Evolutionary conservation across 306 rosid species (phyloP), one percentile per base, ranked within the genome.

Genomic region (Oemleria cerasiformis): DNA sequence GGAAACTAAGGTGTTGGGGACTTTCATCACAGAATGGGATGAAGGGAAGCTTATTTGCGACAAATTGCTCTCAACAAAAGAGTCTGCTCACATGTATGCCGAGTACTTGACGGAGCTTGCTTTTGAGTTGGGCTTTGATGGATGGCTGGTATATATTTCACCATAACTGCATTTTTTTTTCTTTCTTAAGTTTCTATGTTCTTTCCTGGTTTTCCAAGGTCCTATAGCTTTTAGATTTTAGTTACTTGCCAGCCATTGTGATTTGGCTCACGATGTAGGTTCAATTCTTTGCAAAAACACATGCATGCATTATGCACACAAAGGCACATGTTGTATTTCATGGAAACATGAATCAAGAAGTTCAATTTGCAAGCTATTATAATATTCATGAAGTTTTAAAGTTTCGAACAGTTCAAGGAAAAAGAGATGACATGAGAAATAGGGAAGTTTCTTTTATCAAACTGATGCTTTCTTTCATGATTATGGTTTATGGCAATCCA

Each of bases 1-100:
- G 70, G 44, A 60, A 66, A 69, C n/a, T 21, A 69, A 94, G 99
- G 97, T 87, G 68, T 68, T 91, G 85, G 99, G 97, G 58, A 94
- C 99, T 63, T 94, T 94, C 84, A 87, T 94, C 70, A 77, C 92
- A 1, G 99, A 94, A 82, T 84, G 95, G 96, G 86, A 85, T 3
- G 88, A 86, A 71, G 97, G 95, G 73, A 87, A 51, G 66, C 83
- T 60, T 60, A 49, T 61, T 68, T 84, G 90, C 66, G 59, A 94
- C 66, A 66, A 54, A 40, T 73, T 94, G 79, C 86, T 94, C 51
- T 78, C 84, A 20, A 83, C 97, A 25, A 84, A 85, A 81, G 91
- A 81, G 64, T 86, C 97, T 59, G 87, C 96, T 54, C 86, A 85
- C 73, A 80, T 86, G 92, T 91, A 87, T 77, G 99, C 97, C 23